These are phyloP conservation scores for Rhododendron henanense DNA, from an alignment of 148 eudicot species.

Conservation along the genomic window DNA sequence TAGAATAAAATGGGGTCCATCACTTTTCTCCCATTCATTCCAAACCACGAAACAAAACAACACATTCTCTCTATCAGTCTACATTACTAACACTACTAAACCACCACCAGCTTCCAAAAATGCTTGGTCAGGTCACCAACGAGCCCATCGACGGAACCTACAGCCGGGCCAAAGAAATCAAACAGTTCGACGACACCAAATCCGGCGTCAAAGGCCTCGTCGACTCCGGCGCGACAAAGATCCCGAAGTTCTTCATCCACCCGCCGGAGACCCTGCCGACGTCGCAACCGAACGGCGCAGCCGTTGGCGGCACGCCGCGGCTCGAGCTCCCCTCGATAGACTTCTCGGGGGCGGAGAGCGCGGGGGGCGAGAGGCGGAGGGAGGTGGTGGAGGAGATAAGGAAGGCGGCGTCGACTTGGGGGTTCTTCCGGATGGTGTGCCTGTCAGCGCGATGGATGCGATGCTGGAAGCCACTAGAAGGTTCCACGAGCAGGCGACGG, in stretches of 20 bases:
- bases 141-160: constrained; percentile 7
- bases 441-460: no score
- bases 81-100: no score
- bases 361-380: background rate
- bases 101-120: background rate
- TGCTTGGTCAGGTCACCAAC: background rate
- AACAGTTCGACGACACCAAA: constrained; percentile 36
- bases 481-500: no score
- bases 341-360: constrained; percentile 22
- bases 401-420: no score
- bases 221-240: constrained; percentile 37
- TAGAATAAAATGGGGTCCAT: no score
- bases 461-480: no score
- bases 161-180: constrained; percentile 36
- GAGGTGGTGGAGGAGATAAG: no score
- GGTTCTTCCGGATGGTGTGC: no score
- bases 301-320: no score
- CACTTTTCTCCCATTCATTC: background rate
- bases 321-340: constrained; percentile 39
- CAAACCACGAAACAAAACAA: background rate
- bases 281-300: no score
- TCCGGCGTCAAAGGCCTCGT: constrained; percentile 58
- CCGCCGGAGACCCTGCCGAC: constrained; percentile 11
- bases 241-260: constrained; percentile 48
- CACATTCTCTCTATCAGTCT: background rate